Conservation (phyloP, 768 basidiomycete genomes). For the Podaxis pistillaris region DNA sequence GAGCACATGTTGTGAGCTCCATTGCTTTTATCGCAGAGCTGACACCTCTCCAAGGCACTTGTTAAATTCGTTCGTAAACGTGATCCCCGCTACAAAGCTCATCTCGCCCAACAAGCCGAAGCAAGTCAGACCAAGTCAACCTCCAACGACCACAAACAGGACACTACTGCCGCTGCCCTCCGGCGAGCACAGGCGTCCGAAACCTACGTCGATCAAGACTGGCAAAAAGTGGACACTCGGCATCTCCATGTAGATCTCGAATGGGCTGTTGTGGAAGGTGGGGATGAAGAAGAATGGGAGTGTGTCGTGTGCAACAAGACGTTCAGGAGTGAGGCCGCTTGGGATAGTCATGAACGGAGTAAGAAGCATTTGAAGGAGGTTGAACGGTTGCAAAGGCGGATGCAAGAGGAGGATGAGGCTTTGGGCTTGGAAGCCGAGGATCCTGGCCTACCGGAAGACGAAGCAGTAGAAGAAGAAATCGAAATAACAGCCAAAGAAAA, state of each 20-base stretch:
- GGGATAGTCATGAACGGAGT: slow-evolving; percentile 95
- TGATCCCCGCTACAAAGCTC: slow-evolving; percentile 81
- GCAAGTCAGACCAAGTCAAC: slow-evolving; percentile 22
- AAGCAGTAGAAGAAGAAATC: not conserved
- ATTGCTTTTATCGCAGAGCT: not conserved
- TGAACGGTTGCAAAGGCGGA: slow-evolving; percentile 71
- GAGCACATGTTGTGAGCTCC: slow-evolving; percentile 22
- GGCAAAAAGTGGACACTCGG: slow-evolving; percentile 67
- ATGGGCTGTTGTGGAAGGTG: slow-evolving; percentile 72
- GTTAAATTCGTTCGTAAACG: slow-evolving; percentile 79
- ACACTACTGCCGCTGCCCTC: slow-evolving; percentile 22
- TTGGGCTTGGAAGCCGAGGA: slow-evolving; percentile 46
- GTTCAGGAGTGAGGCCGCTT: slow-evolving; percentile 90
- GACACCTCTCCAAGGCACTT: slow-evolving; percentile 49
- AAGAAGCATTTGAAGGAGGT: slow-evolving; percentile 92
- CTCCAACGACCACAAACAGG: slow-evolving; percentile 31
- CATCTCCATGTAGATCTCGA: slow-evolving; percentile 61
- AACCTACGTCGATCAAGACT: slow-evolving; percentile 80
- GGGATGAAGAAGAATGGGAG: slow-evolving; percentile 81
- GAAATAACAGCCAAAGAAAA: not conserved
- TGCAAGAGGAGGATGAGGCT: slow-evolving; percentile 71
- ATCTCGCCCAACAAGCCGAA: slow-evolving; percentile 51
- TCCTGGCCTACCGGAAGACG: slow-evolving; percentile 3
- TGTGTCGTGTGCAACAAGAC: slow-evolving; percentile 93
- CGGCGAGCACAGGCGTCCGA: slow-evolving; percentile 31